Base-by-base conservation (phyloP, 805 yeast genomes). In the Nakazawaea ambrosiae region DNA sequence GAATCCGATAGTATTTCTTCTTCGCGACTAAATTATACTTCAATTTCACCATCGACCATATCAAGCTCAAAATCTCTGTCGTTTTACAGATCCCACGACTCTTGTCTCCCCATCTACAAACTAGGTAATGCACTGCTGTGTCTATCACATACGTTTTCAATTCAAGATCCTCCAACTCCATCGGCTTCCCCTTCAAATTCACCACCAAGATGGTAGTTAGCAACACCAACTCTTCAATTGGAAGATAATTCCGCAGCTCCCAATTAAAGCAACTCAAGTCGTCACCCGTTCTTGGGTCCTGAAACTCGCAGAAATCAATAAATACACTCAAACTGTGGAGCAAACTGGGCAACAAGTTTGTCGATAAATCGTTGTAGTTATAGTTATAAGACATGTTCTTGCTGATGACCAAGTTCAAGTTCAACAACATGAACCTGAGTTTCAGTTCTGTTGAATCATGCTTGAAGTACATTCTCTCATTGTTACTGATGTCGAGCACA, bases 221-320 rank as follows among this genome's bases (percentile, higher is more conserved):
- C 37, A 75, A 51, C 11, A 75, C 69, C 12, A 76, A 64, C 6
- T 78, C 73, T 52, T 76, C 81, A 36, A 75, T 60, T 3, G 83
- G 83, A 33, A 76, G 66, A n/a, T 74, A 72, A 31, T 78, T 61
- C 48, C 75, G 68, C 34, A 75, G 63, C 44, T 74, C 76, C 82
- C 82, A 76, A 46, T 75, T 76, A 51, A 61, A 76, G 39, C 68
- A 65, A 5, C 74, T 74, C 49, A 68, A 72, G 35, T 68, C 65
- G 31, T 55, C 58, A 36, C 53, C 55, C 40, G 68, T n/a, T 20
- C 15, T 8, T 3, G 11, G 25, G 8, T 27, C 40, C 19, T 18
- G 65, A 46, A 70, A 71, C 44, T 73, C 71, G 40, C 70, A 68
- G 44, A 70, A 66, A 49, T 70, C 68, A 42, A 72, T 54, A 47